phyloP scores from a whole-genome alignment of 345 rosid species.

The Streptanthus diversifolius region DNA sequence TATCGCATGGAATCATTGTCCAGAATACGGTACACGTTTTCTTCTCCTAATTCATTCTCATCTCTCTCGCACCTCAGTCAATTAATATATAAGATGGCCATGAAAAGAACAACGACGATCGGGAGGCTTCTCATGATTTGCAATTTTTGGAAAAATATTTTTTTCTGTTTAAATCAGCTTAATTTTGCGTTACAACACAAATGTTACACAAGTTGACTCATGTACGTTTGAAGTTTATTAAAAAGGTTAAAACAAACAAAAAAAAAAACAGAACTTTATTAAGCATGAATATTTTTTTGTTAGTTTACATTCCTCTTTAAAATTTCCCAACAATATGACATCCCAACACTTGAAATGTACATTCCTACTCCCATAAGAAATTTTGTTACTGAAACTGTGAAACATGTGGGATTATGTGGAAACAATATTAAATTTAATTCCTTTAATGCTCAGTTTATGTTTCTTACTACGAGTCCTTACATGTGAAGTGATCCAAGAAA shows the following conservation, averaged over 20 bases:
- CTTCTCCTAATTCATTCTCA: conserved; percentile 3
- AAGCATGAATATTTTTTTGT: too few relatives aligned
- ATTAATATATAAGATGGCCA: neutral
- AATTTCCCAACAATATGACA: neutral
- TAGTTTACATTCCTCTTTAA: neutral
- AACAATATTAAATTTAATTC: neutral
- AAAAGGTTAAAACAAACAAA: too few relatives aligned
- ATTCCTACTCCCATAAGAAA: neutral
- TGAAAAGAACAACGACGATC: conserved; percentile 5
- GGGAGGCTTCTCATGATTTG: conserved; percentile 21
- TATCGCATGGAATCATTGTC: conserved; percentile 30
- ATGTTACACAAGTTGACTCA: neutral
- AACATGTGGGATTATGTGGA: neutral
- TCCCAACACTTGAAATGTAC: neutral
- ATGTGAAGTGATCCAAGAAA: conserved; percentile 5
- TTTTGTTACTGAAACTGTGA: neutral
- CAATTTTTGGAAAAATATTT: neutral
- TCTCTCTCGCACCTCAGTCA: conserved; percentile 26
- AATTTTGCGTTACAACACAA: neutral
- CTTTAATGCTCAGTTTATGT: neutral
- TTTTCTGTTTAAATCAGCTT: neutral
- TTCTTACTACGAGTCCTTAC: neutral
- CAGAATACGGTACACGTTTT: neutral
- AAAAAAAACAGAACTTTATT: too few relatives aligned
- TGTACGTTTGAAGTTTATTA: neutral